phyloP scores from a whole-genome alignment of 2,329 filamentous ascomycete genomes.

The Aspergillus awamori region DNA sequence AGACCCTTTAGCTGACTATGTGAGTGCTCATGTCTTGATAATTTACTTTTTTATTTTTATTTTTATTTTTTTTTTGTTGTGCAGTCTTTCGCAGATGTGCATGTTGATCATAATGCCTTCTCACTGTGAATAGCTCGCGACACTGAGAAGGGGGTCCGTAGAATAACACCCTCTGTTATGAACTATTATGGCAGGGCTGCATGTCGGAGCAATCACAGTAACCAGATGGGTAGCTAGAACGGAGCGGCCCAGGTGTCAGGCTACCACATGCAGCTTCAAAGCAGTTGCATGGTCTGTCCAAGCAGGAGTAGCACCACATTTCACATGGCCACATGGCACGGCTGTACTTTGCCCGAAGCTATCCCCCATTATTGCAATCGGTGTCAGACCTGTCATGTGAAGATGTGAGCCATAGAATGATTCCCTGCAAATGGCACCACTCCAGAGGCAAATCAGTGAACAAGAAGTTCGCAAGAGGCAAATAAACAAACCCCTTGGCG shows the following conservation, averaged over 20 bases:
- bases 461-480: not conserved
- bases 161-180: too few relatives aligned
- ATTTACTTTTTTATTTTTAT: too few relatives aligned
- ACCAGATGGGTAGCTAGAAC: not conserved
- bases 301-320: not conserved
- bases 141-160: too few relatives aligned
- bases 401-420: not conserved
- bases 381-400: conserved; percentile 3
- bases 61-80: too few relatives aligned
- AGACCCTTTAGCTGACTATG: too few relatives aligned
- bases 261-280: not conserved
- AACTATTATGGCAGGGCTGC: not conserved
- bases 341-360: not conserved
- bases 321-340: conserved; percentile 2
- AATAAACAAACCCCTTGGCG: not conserved
- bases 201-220: not conserved
- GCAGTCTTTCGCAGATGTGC: too few relatives aligned
- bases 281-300: not conserved
- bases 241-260: not conserved
- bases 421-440: not conserved
- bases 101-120: too few relatives aligned
- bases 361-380: not conserved
- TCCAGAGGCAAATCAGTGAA: not conserved
- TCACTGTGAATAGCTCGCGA: too few relatives aligned
- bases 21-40: too few relatives aligned